phyloP scores from a whole-genome alignment of 2,329 filamentous ascomycete genomes.

The Arthrobotrys sinensis region DNA sequence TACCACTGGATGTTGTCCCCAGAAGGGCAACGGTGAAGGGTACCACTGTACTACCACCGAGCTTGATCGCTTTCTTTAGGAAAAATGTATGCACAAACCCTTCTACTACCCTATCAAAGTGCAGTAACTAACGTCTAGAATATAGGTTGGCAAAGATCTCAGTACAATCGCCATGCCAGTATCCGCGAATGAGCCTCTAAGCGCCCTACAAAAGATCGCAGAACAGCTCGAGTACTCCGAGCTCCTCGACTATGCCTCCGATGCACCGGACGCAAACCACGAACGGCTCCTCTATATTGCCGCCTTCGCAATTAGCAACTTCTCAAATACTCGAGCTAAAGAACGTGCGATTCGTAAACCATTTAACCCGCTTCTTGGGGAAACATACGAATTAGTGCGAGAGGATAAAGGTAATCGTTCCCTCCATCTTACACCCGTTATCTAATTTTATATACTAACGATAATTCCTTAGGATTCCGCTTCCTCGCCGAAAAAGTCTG shows the following conservation, averaged over 20 bases:
- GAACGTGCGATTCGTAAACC: constrained; percentile 95
- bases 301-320: constrained; percentile 90
- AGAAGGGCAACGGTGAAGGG: constrained; percentile 80
- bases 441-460: not conserved
- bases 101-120: not conserved
- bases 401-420: constrained; percentile 81
- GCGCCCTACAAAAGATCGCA: constrained; percentile 86
- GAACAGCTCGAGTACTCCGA: constrained; percentile 93
- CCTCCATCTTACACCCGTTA: not conserved
- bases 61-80: constrained; percentile 90
- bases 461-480: constrained; percentile 77
- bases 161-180: constrained; percentile 98
- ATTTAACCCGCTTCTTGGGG: constrained; percentile 95
- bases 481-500: constrained; percentile 96
- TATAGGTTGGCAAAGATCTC: constrained; percentile 82
- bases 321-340: constrained; percentile 85
- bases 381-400: constrained; percentile 93
- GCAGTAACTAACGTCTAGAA: not conserved
- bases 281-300: constrained; percentile 87
- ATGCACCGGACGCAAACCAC: constrained; percentile 72
- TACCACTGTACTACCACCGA: constrained; percentile 85
- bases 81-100: constrained; percentile 80
- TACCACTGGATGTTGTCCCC: constrained; percentile 79
- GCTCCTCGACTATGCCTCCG: constrained; percentile 82
- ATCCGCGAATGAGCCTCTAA: constrained; percentile 92